phyloP scores from a whole-genome alignment of 2,329 filamentous ascomycete genomes.

The Ophiosphaerella korrae region DNA sequence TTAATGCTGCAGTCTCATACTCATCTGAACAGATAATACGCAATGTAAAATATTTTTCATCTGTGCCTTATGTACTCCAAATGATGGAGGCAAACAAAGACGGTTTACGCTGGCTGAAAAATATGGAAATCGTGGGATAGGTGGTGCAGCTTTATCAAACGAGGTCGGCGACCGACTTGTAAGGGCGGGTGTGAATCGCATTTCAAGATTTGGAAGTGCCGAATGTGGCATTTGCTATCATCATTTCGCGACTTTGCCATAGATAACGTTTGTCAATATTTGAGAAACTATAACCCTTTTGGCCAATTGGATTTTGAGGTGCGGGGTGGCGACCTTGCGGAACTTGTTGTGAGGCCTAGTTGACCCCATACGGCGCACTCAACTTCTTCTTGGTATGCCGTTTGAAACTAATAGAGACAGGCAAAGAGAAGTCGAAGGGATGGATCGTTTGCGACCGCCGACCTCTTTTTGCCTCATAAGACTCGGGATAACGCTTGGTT shows the following conservation, averaged over 20 bases:
- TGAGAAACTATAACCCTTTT: constrained; percentile 51
- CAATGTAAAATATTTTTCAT: constrained; percentile 63
- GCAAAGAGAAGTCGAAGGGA: constrained; percentile 63
- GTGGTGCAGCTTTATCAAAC: constrained; percentile 63
- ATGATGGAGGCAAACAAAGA: constrained; percentile 91
- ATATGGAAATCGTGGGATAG: constrained; percentile 67
- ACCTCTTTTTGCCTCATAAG: constrained; percentile 64
- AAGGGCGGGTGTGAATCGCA: constrained; percentile 57
- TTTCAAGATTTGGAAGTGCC: constrained; percentile 68
- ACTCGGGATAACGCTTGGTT: constrained; percentile 62
- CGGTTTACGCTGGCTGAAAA: constrained; percentile 68
- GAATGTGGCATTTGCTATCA: constrained; percentile 70
- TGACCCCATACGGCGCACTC: constrained; percentile 62
- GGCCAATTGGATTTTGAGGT: constrained; percentile 57
- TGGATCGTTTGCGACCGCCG: constrained; percentile 66
- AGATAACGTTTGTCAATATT: constrained; percentile 67
- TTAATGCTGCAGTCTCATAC: constrained; percentile 46
- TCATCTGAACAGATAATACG: constrained; percentile 27
- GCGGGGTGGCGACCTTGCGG: constrained; percentile 49
- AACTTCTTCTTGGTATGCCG: not conserved
- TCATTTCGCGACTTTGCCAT: constrained; percentile 61
- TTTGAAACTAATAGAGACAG: constrained; percentile 12
- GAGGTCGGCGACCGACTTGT: constrained; percentile 62
- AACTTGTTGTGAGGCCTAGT: constrained; percentile 59
- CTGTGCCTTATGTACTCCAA: constrained; percentile 80